These are phyloP conservation scores for Apophysomyces trapeziformis DNA, from an alignment of 371 early-diverging fungal species.

Conservation along the genomic window DNA sequence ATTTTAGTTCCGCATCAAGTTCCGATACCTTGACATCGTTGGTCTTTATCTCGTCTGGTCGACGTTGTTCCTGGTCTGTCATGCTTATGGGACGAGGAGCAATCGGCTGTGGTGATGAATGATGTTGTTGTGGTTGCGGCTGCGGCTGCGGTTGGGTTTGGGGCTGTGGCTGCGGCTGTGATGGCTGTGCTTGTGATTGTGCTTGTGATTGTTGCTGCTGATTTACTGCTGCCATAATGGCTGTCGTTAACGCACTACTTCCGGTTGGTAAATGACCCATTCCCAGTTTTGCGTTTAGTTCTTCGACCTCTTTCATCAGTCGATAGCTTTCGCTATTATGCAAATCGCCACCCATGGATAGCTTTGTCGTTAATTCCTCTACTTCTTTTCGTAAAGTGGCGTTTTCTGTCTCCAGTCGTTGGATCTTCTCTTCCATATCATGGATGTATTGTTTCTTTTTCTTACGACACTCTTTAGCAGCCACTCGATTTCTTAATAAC, in stretches of 20 bases:
- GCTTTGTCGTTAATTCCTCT: constrained; percentile 67
- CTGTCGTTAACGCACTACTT: constrained; percentile 36
- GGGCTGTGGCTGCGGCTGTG: constrained; percentile 15
- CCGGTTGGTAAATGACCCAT: constrained; percentile 45
- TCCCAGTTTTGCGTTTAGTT: constrained; percentile 71
- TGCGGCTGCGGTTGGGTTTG: constrained; percentile 11
- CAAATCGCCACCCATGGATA: constrained; percentile 60
- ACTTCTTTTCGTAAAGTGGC: constrained; percentile 61
- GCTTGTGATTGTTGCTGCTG: constrained; percentile 10
- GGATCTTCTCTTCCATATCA: constrained; percentile 72
- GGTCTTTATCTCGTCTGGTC: constrained; percentile 11
- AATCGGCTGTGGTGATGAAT: constrained; percentile 3
- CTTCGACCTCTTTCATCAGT: constrained; percentile 68
- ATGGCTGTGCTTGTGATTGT: constrained; percentile 11
- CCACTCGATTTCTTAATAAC: constrained; percentile 74
- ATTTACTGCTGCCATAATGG: constrained; percentile 34
- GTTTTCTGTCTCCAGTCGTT: constrained; percentile 70
- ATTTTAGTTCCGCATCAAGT: constrained; percentile 7
- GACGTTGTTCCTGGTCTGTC: constrained; percentile 8
- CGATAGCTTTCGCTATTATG: constrained; percentile 62
- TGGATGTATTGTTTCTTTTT: constrained; percentile 82
- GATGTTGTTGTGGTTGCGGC: constrained; percentile 12
- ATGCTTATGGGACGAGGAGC: background rate
- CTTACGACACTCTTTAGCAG: constrained; percentile 84
- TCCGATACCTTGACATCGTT: constrained; percentile 15